Evolutionary conservation across 805 yeast genomes (phyloP), one percentile per base, ranked within the genome.

Genomic region (Saturnispora gosingensis): DNA sequence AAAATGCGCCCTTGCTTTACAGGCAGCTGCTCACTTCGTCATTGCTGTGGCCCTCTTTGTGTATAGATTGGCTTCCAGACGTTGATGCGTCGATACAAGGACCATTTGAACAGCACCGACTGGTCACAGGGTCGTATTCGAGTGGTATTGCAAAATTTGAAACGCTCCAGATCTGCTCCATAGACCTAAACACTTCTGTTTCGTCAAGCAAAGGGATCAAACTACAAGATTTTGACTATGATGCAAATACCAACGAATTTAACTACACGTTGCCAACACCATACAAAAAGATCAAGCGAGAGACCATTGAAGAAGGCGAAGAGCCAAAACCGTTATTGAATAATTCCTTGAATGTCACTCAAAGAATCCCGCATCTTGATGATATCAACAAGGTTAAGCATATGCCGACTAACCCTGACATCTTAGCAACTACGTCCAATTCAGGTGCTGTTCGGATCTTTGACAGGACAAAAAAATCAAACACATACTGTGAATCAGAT

Each of bases 371-470:
- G 34, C 88, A 82, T 57, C 64, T 69, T 1, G 89, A 87, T 2
- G 93, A 84, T 56, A 82, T 89, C 51, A 87, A 88, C 62, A 76
- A 78, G 54, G 82, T 85, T 0, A 72, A 83, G 36, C 79, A 77
- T 59, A 78, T 86, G 81, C 95, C 96, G 0, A 91, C 85, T 58
- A 90, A 90, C 60, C 93, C 93, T 1, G 93, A 89, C 60, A 61
- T 90, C 5, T 73, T 90, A 5, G 88, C 90, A 2, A 77, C 88
- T 18, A 78, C 82, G 9, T 80, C 85, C 43, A 79, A 83, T 42
- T 64, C 69, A 32, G 97, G 97, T 1, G 70, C 75, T 13, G 71
- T 83, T 11, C 78, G 75, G 48, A 67, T 90, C 4, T 87, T 82
- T 65, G 95, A 90, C 65, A 74, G 93, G 58, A 89, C 97, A 0